phyloP scores from a whole-genome alignment of 345 rosid genomes.

The Geranium rotundifolium region DNA sequence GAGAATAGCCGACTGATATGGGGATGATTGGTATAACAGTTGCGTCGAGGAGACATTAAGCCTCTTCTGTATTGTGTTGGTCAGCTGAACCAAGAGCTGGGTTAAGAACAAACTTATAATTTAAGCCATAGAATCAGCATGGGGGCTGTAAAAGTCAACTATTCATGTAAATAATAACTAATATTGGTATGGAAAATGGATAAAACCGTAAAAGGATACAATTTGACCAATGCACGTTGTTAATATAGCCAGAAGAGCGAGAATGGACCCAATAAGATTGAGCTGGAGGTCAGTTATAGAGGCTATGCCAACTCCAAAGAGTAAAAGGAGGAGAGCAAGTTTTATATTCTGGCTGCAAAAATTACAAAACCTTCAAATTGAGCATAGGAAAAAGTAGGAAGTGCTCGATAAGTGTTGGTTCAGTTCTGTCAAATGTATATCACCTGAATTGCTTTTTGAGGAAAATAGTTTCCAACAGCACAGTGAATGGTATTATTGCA shows the following conservation, averaged over 20 bases:
- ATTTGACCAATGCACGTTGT: slow-evolving; percentile 98
- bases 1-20: slow-evolving; percentile 90
- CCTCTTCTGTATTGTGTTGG: slow-evolving; percentile 91
- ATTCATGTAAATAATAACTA: too few species aligned
- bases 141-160: not conserved
- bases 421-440: not conserved
- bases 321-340: slow-evolving; percentile 50
- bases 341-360: slow-evolving; percentile 72
- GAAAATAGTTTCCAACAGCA: slow-evolving; percentile 81
- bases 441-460: slow-evolving; percentile 91
- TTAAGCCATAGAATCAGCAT: not conserved
- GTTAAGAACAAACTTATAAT: slow-evolving; percentile 15
- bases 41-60: slow-evolving; percentile 94
- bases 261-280: slow-evolving; percentile 62
- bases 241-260: slow-evolving; percentile 75
- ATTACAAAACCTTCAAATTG: not conserved
- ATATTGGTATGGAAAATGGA: not conserved
- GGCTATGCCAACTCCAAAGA: slow-evolving; percentile 87
- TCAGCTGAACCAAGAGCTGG: slow-evolving; percentile 38
- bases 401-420: not conserved
- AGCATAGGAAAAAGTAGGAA: not conserved
- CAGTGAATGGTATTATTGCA: slow-evolving; percentile 97
- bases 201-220: slow-evolving; percentile 58
- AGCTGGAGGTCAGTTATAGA: slow-evolving; percentile 95
- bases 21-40: slow-evolving; percentile 90